These are phyloP conservation scores for Geoglossum glabrum DNA, from an alignment of 495 filamentous ascomycete genomes.

Conservation along the genomic window DNA sequence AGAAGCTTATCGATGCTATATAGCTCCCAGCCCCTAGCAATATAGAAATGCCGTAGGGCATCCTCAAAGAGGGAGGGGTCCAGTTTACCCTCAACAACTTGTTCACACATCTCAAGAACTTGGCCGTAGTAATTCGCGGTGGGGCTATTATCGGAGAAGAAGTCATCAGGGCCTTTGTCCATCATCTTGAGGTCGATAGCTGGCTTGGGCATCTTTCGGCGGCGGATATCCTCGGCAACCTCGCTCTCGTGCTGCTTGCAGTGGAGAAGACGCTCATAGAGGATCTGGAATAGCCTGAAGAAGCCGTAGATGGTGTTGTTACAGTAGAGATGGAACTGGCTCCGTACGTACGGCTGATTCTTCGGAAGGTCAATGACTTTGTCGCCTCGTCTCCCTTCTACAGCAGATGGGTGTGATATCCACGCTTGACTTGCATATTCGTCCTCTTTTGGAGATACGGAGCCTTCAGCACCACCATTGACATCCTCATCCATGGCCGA, in stretches of 20 bases:
- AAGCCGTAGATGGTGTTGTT: conserved; percentile 84
- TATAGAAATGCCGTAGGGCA: conserved; percentile 68
- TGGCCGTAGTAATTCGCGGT: conserved; percentile 50
- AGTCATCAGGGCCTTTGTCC: conserved; percentile 59
- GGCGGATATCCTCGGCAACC: conserved; percentile 50
- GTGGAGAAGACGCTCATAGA: conserved; percentile 64
- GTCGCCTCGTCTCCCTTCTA: not conserved
- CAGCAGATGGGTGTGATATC: conserved; percentile 33
- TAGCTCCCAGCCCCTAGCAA: conserved; percentile 71
- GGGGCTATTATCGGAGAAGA: conserved; percentile 45
- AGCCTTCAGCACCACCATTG: conserved; percentile 19
- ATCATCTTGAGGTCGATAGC: conserved; percentile 61
- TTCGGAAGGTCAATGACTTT: not conserved
- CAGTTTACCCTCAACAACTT: conserved; percentile 49
- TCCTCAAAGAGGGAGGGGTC: conserved; percentile 73
- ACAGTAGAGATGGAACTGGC: conserved; percentile 66
- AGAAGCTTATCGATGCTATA: conserved; percentile 80
- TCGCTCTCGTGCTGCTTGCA: conserved; percentile 59
- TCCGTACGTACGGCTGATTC: conserved; percentile 61
- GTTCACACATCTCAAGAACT: conserved; percentile 45
- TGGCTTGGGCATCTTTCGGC: conserved; percentile 48
- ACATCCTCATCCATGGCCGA: conserved; percentile 47
- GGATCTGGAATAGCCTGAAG: conserved; percentile 71
- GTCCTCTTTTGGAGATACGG: conserved; percentile 23
- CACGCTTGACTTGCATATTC: conserved; percentile 30